Base-by-base conservation (phyloP, 495 filamentous ascomycete species). In the Penicillium taxi region DNA sequence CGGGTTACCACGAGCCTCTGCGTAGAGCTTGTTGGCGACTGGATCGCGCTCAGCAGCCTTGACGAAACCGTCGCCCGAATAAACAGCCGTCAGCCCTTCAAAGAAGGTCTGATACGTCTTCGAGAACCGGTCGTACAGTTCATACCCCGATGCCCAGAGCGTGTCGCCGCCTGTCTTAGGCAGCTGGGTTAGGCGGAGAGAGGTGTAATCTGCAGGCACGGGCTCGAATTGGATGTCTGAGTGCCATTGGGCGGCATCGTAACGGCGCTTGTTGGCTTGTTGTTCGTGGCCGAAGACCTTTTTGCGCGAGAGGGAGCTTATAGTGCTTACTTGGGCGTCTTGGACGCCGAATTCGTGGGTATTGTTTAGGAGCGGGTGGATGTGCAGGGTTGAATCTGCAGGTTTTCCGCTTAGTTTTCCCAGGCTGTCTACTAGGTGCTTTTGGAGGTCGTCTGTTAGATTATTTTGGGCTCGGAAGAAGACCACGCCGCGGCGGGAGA, bases 151-250 rank as follows among this genome's bases (percentile, higher is more conserved):
- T 1, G 66, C 63, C 66, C 63, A 69, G 13, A 64, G 56, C 35
- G 61, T 69, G 64, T 79, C 82, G 24, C 83, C 82, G n/a, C 83
- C 83, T 0, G 80, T 81, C 39, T 67, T 68, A 6, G 84, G 82
- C n/a, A 84, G 62, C 16, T 77, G 63, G 5, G 67, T 70, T 9
- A 87, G 53, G 8, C 72, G 61, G 3, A 84, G 63, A 14, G 71
- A 61, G 1, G 80, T 73, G 39, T 85, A 84, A 58, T 84, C 80
- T 7, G 75, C 71, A 0, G 78, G 77, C 5, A 72, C 63, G 5
- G 70, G 74, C 62, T 86, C 81, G 35, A 83, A 84, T 4, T 71
- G 70, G 44, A 84, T 84, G 44, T 84, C 80, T 0, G 70, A 73
- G 56, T 86, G 81, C 77, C 79, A 81, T 40, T 69, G 61, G 1